A percentile compares a stretch with the other conserved stretches of the same genome.
Evolutionary conservation across 1,284 basidiomycete species (phyloP).

Genomic region (Irpex rosettiformis): DNA sequence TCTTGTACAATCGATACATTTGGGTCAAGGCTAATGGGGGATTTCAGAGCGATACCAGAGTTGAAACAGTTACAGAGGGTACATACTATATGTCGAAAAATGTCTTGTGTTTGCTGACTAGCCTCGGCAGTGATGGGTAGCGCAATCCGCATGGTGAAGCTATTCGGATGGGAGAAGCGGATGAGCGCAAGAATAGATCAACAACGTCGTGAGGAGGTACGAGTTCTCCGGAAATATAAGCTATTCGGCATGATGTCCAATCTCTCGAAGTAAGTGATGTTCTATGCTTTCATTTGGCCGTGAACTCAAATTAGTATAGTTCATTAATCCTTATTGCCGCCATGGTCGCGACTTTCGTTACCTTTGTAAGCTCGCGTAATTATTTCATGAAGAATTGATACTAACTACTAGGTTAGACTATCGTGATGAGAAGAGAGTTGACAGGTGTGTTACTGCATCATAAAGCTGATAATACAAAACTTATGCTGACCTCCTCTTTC

Average conservation of each 20-base stretch:
- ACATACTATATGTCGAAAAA: background rate
- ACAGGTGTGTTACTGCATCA: background rate
- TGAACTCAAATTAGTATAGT: background rate
- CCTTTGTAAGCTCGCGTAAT: conserved; percentile 38
- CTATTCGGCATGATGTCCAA: conserved; percentile 39
- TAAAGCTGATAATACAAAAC: too few species aligned
- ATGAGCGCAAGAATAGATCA: conserved; percentile 41
- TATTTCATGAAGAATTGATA: background rate
- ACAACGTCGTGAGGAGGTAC: conserved; percentile 55
- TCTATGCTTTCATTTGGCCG: background rate
- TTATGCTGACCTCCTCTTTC: conserved; percentile 17
- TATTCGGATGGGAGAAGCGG: conserved; percentile 56
- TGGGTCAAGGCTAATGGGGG: background rate
- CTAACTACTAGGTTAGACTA: background rate
- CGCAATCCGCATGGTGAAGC: conserved; percentile 45
- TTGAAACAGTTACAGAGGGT: conserved; percentile 49
- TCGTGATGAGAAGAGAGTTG: background rate
- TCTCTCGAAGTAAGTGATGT: conserved; percentile 31
- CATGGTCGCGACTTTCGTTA: conserved; percentile 65
- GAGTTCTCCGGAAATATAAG: conserved; percentile 40
- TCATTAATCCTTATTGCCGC: conserved; percentile 53
- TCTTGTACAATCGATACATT: too few species aligned
- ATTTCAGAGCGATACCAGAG: conserved; percentile 42
- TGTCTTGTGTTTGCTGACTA: background rate
- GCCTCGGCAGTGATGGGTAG: conserved; percentile 28